Evolutionary conservation across 495 filamentous ascomycete genomes (phyloP), one percentile per base, ranked within the genome.

Genomic region (Aspergillus haitiensis): DNA sequence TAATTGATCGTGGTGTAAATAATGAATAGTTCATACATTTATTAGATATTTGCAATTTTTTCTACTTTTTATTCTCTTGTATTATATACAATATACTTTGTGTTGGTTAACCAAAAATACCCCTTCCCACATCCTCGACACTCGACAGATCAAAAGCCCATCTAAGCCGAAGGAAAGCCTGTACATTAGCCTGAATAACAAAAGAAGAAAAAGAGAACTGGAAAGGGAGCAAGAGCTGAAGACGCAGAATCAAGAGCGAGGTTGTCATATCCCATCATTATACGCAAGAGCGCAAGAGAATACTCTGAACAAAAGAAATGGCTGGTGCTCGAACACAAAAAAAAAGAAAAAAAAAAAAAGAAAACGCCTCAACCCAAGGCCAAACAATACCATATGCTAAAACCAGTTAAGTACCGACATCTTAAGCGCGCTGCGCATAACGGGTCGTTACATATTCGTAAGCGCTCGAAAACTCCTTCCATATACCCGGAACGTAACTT

Each of bases 401-500:
- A 61, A 55, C 35, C 39, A 61, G 39, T 56, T 63, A 79, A 59
- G 67, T 64, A 42, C 70, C 69, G 50, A 69, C 52, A 62, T 71
- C 69, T 68, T 76, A 63, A 66, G 75, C 73, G 61, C 71, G 75
- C 65, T 73, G 70, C 67, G 75, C 69, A 62, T 71, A 74, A 53
- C 73, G 77, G 55, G 75, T 65, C 56, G 72, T 76, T 36, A 78
- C 68, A 67, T 79, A 81, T 59, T 75, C 73, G 66, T 73, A 75
- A 42, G 69, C 71, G 53, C 71, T 73, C 52, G 74, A 79, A 52
- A 80, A 68, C 50, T 70, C 74, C 62, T 74, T 74, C 74, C 76
- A 78, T 49, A 84, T 69, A 45, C 77, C 78, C 12, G 85, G 85
- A 12, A 83, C 78, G 58, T 81, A 81, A 67, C 81, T 87, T 61